Percentiles rank a stretch among this genome's conserved stretches.
phyloP scores from a whole-genome alignment of 2,329 filamentous ascomycete genomes.

The Paracamarosporium sp. region DNA sequence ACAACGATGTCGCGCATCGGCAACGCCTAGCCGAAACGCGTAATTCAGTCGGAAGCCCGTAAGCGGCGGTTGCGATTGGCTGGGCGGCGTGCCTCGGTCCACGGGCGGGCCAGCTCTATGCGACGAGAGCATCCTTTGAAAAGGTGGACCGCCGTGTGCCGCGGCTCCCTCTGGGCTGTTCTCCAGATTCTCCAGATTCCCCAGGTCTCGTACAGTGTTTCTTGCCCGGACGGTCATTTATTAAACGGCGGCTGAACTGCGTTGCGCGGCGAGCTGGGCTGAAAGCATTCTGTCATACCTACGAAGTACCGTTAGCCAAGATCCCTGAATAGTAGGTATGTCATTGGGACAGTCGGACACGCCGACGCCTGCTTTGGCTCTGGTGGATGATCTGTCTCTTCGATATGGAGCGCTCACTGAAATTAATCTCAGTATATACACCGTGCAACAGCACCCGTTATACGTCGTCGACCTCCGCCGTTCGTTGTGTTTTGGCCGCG shows the following conservation, averaged over 20 bases:
- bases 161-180: neutral
- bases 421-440: too few relatives aligned
- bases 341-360: conserved; percentile 7
- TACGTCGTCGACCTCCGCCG: conserved; percentile 2
- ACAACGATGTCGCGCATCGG: neutral
- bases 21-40: neutral
- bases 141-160: conserved; percentile 2
- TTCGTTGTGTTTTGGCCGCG: neutral
- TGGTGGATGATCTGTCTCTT: neutral
- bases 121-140: neutral
- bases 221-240: neutral
- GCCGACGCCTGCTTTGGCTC: conserved; percentile 2
- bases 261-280: too few relatives aligned
- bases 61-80: neutral
- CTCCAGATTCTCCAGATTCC: conserved; percentile 1
- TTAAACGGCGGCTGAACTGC: neutral
- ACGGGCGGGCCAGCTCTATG: neutral
- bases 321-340: neutral
- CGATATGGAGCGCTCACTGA: too few relatives aligned
- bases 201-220: neutral
- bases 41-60: neutral
- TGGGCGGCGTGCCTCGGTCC: conserved; percentile 1
- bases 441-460: neutral
- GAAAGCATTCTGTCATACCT: too few relatives aligned
- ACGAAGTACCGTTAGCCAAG: conserved; percentile 3